Conservation (phyloP, 768 basidiomycete genomes). For the Russula griseocarnosa region DNA sequence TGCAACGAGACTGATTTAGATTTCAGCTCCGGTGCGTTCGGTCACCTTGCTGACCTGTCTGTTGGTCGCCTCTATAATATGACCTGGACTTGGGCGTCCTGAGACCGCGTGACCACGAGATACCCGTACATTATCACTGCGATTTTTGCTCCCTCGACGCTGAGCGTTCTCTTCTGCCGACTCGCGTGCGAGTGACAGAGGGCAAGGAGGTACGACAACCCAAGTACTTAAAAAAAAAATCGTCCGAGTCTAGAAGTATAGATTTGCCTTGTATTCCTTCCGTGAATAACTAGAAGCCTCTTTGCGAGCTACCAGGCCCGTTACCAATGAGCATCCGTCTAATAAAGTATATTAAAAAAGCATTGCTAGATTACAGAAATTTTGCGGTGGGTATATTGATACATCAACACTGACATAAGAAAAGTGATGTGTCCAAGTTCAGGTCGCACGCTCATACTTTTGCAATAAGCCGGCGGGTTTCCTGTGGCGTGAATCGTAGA, state of each 20-base stretch:
- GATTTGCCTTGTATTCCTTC: not conserved
- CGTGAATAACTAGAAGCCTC: not conserved
- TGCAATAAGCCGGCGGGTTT: slow-evolving; percentile 81
- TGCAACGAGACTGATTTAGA: slow-evolving; percentile 55
- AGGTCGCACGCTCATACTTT: slow-evolving; percentile 53
- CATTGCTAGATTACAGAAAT: slow-evolving; percentile 9
- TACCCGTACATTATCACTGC: not conserved
- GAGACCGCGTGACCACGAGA: slow-evolving; percentile 26
- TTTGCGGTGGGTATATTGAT: slow-evolving; percentile 11
- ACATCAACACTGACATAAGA: not conserved
- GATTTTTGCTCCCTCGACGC: slow-evolving; percentile 19
- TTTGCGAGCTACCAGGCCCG: not conserved
- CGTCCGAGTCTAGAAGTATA: not conserved
- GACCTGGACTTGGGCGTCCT: slow-evolving; percentile 45
- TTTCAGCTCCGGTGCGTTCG: slow-evolving; percentile 59
- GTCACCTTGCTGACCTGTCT: slow-evolving; percentile 39
- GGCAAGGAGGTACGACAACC: slow-evolving; percentile 28
- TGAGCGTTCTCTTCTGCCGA: slow-evolving; percentile 28
- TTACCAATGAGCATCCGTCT: not conserved
- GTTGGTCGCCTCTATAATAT: slow-evolving; percentile 52
- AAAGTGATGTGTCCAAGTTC: not conserved
- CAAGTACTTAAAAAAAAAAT: too few relatives aligned
- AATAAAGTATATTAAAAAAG: slow-evolving; percentile 1
- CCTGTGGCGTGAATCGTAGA: slow-evolving; percentile 90
- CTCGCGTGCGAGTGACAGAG: slow-evolving; percentile 33